These are phyloP conservation scores for Peziza echinospora DNA, from an alignment of 495 filamentous ascomycete species.

Conservation along the genomic window DNA sequence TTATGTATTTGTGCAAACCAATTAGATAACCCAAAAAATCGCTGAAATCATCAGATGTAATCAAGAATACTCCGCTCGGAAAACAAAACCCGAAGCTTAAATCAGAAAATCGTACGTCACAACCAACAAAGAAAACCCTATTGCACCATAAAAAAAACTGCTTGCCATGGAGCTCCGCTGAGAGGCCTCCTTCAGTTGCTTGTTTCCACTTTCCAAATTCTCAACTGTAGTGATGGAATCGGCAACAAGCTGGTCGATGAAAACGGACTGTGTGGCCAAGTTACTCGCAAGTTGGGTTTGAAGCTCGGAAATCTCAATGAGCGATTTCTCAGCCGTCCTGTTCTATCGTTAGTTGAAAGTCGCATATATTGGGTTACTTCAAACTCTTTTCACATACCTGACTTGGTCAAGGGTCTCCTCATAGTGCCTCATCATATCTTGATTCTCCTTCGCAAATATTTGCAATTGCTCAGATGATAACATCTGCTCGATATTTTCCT, in stretches of 20 bases:
- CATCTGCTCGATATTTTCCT: slow-evolving; percentile 33
- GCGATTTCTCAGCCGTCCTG: slow-evolving; percentile 73
- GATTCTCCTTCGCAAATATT: slow-evolving; percentile 84
- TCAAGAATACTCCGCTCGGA: neutral
- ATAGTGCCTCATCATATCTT: slow-evolving; percentile 75
- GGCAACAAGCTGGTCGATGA: slow-evolving; percentile 69
- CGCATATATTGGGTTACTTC: neutral
- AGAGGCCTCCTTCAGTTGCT: slow-evolving; percentile 67
- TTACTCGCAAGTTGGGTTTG: slow-evolving; percentile 75
- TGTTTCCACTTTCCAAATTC: slow-evolving; percentile 77
- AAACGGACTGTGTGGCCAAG: slow-evolving; percentile 59
- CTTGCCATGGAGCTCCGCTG: slow-evolving; percentile 64
- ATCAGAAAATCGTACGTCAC: slow-evolving; percentile 89
- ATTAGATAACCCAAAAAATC: too few species aligned
- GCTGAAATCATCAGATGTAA: too few species aligned
- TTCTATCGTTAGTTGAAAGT: too few species aligned
- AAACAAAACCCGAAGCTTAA: slow-evolving; percentile 25
- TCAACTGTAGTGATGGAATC: slow-evolving; percentile 62
- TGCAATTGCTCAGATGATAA: slow-evolving; percentile 68
- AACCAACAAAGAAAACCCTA: slow-evolving; percentile 56
- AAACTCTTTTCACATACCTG: slow-evolving; percentile 34
- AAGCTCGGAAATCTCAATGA: slow-evolving; percentile 80
- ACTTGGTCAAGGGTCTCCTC: slow-evolving; percentile 83
- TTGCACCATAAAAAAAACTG: slow-evolving; percentile 72
- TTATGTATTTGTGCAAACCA: too few species aligned